Evolutionary conservation across 164 flowering plant genomes (phyloP), one percentile per base, ranked within the genome.

Genomic region (Berberis thunbergii): DNA sequence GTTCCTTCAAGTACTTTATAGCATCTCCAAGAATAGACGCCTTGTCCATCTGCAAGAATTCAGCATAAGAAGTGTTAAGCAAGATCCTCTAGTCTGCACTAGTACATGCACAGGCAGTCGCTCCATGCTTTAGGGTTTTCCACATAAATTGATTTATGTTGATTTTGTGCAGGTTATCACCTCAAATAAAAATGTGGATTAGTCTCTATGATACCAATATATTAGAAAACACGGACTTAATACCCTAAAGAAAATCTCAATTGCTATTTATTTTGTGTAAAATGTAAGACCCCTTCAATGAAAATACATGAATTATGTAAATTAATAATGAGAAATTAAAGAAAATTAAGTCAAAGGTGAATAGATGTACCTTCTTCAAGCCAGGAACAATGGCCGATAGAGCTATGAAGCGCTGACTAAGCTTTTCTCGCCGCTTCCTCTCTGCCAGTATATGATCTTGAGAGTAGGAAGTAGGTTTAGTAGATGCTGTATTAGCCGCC

Each of bases 1-100:
- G 79, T 44, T 88, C 87, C 66, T 90, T 93, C 80, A 93, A 42
- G 78, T 90, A 83, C 78, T 82, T 86, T 49, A 88, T 85, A 5
- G 96, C 86, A 70, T 86, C 97, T 42, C 85, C 88, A 59, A 93
- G 87, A 70, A 90, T 89, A 26, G 98, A 85, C 70, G 91, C 95
- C 78, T 90, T 93, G 80, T 90, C 96, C 88, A 81, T 80, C 98
- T 91, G 77, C 45, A 55, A 11, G 26, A 26, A 26, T 26, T 26
- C 26, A 26, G 26, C 26, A 26, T 26, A 26, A 26, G 26, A 26
- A 26, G 26, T 26, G 26, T 26, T 26, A 26, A 26, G 26, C 26
- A 26, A 26, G 26, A 26, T 26, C 26, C 26, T 26, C 26, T 26
- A 26, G 26, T 26, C 26, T 8, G n/a, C 59, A 4, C 49, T 4